Evolutionary conservation across 805 yeast species (phyloP).

Genomic region (Candida glaebosa): DNA sequence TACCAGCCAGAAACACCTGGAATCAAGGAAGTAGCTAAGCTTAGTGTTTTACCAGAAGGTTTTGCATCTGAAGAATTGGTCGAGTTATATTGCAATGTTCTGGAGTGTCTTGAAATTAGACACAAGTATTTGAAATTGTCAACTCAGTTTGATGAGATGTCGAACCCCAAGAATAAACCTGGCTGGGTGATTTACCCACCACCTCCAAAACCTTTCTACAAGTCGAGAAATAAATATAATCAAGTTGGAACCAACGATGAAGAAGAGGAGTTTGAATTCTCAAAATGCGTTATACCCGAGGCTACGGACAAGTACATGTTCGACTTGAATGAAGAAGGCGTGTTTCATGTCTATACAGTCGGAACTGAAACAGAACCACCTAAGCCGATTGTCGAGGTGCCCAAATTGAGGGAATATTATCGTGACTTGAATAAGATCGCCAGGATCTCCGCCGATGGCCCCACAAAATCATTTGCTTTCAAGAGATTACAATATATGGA

Average conservation of each 20-base stretch:
- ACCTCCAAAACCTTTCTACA: slow-evolving; percentile 84
- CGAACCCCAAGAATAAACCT: slow-evolving; percentile 78
- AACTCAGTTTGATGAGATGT: slow-evolving; percentile 58
- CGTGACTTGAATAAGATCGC: slow-evolving; percentile 73
- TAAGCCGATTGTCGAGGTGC: slow-evolving; percentile 52
- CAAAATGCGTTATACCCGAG: slow-evolving; percentile 54
- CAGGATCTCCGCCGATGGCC: slow-evolving; percentile 87
- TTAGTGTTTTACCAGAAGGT: slow-evolving; percentile 36
- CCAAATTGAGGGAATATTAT: slow-evolving; percentile 84
- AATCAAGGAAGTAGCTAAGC: slow-evolving; percentile 4
- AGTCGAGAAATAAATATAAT: slow-evolving; percentile 56
- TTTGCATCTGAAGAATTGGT: slow-evolving; percentile 67
- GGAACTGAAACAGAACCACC: slow-evolving; percentile 15
- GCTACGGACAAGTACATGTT: slow-evolving; percentile 38
- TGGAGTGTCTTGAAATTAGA: slow-evolving; percentile 68
- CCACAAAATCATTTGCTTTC: slow-evolving; percentile 93
- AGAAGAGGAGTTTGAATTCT: slow-evolving; percentile 55
- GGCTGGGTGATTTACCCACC: slow-evolving; percentile 85
- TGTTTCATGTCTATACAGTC: slow-evolving; percentile 56
- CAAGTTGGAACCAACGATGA: slow-evolving; percentile 34
- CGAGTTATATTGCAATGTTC: slow-evolving; percentile 58
- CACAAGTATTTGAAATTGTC: slow-evolving; percentile 71
- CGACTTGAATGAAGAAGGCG: slow-evolving; percentile 58
- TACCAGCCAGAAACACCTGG: slow-evolving; percentile 7
- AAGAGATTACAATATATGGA: slow-evolving; percentile 90